Evolutionary conservation across 177 flowering plant species (phyloP).

Genomic region (Telopea speciosissima): DNA sequence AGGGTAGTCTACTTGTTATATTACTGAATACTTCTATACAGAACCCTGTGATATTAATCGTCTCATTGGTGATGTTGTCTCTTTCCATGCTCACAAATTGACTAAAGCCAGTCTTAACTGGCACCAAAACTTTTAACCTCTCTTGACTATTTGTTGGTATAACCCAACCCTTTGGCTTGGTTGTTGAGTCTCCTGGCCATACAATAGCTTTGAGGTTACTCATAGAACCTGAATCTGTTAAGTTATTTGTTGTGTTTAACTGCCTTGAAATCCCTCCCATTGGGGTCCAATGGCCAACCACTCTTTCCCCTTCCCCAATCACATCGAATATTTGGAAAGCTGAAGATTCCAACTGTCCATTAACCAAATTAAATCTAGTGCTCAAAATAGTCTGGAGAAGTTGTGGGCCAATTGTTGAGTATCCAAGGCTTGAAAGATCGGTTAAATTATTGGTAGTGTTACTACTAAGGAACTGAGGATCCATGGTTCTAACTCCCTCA

Average conservation of each 20-base stretch:
- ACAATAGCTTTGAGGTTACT: background rate
- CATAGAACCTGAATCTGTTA: background rate
- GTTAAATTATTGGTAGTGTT: background rate
- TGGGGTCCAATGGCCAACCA: constrained; percentile 2
- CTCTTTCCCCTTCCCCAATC: background rate
- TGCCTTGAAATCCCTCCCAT: background rate
- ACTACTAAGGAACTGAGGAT: background rate
- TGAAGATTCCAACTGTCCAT: background rate
- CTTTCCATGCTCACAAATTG: background rate
- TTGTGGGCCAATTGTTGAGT: background rate
- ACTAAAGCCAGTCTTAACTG: constrained; percentile 1
- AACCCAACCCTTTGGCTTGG: background rate
- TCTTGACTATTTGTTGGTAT: constrained; percentile 1
- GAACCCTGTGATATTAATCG: constrained; percentile 2
- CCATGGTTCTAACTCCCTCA: background rate
- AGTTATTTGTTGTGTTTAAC: background rate
- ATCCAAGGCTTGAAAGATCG: background rate
- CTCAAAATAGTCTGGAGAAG: background rate
- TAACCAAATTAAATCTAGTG: background rate
- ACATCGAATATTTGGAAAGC: background rate
- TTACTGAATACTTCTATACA: constrained; percentile 10
- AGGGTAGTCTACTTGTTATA: constrained; percentile 1
- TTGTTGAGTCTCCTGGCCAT: constrained; percentile 6
- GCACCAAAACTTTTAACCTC: constrained; percentile 3
- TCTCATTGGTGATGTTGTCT: background rate